Conservation (phyloP, 2,329 filamentous ascomycete genomes). For the Monilinia laxa region DNA sequence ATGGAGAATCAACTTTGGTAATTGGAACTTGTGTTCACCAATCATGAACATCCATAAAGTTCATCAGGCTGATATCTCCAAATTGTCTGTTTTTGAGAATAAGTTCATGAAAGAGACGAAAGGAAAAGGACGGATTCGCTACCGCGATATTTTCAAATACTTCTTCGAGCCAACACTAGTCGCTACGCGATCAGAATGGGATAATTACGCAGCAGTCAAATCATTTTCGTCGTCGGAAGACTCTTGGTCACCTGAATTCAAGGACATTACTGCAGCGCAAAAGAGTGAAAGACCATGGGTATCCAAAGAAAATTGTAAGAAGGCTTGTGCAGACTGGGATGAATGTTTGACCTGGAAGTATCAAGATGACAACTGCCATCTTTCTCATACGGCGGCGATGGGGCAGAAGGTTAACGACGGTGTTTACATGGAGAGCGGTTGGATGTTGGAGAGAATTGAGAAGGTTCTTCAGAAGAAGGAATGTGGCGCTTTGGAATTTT, state of each 20-base stretch:
- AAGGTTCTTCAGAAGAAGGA: conserved; percentile 19
- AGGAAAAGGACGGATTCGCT: conserved; percentile 22
- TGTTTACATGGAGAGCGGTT: conserved; percentile 28
- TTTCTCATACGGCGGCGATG: conserved; percentile 26
- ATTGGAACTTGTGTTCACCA: conserved; percentile 26
- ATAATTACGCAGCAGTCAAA: conserved; percentile 26
- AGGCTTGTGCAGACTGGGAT: conserved; percentile 26
- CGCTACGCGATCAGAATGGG: conserved; percentile 22
- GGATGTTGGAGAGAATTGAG: conserved; percentile 29
- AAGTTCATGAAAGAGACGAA: conserved; percentile 22
- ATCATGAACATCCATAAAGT: conserved; percentile 28
- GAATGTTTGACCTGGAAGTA: conserved; percentile 29
- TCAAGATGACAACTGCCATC: conserved; percentile 25
- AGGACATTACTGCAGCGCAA: conserved; percentile 3
- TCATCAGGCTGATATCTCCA: conserved; percentile 26
- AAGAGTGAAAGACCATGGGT: conserved; percentile 25
- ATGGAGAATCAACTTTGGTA: conserved; percentile 25
- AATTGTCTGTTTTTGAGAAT: conserved; percentile 25
- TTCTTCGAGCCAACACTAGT: conserved; percentile 9
- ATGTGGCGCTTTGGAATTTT: conserved; percentile 24
- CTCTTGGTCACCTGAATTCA: not conserved
- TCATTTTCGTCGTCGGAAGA: conserved; percentile 21
- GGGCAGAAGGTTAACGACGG: conserved; percentile 24
- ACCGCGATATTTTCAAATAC: conserved; percentile 25
- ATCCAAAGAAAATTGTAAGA: conserved; percentile 22